These are phyloP conservation scores for Mimosa pudica DNA, from an alignment of 306 rosid species.

Conservation along the genomic window DNA sequence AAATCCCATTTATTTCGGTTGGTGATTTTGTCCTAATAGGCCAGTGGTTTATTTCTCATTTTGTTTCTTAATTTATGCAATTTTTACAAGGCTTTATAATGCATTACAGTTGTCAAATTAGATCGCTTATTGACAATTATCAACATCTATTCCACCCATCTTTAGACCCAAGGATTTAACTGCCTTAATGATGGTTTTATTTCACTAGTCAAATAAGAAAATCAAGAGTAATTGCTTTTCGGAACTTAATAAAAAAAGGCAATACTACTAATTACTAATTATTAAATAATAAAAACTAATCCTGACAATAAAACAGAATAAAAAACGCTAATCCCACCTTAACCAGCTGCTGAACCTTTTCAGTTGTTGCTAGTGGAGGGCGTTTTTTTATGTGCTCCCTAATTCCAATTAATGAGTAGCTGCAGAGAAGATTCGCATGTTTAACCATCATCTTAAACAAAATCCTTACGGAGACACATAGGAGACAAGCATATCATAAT, in stretches of 20 bases:
- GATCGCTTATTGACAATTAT: neutral
- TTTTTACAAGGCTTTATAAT: neutral
- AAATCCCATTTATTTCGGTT: neutral
- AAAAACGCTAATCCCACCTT: conserved; percentile 52
- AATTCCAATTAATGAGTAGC: conserved; percentile 70
- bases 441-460: conserved; percentile 29
- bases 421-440: conserved; percentile 32
- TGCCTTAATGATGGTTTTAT: neutral
- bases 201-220: neutral
- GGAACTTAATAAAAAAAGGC: too few species aligned
- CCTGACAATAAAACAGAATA: neutral
- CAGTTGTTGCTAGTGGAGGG: conserved; percentile 91
- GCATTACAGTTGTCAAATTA: neutral
- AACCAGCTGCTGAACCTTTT: conserved; percentile 94
- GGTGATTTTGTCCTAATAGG: neutral
- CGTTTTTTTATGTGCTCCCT: conserved; percentile 98
- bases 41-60: neutral
- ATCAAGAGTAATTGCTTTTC: neutral
- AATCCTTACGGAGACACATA: neutral
- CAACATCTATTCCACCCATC: neutral
- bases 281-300: neutral
- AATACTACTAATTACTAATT: too few species aligned
- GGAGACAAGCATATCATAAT: conserved; percentile 10
- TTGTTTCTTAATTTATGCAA: neutral
- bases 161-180: neutral